Evolutionary conservation across 2,329 filamentous ascomycete species (phyloP).

Genomic region (Furcasterigmium sp.): DNA sequence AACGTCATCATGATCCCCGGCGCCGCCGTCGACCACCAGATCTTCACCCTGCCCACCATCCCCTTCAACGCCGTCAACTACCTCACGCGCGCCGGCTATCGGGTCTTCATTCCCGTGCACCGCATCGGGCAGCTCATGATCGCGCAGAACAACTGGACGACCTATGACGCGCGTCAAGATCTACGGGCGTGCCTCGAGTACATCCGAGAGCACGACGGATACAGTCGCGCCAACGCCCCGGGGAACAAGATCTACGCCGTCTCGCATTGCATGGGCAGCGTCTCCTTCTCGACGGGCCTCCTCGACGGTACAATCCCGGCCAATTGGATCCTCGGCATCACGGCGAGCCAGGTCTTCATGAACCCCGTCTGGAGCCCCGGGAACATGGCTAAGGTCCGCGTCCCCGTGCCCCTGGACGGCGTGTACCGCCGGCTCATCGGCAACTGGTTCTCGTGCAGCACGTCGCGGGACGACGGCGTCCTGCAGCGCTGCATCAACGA

Average conservation of each 20-base stretch:
- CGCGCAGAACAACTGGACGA: constrained; percentile 49
- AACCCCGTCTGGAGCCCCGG: constrained; percentile 52
- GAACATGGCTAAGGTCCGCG: constrained; percentile 52
- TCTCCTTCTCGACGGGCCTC: constrained; percentile 52
- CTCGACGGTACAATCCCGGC: constrained; percentile 56
- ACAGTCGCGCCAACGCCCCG: constrained; percentile 17
- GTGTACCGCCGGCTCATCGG: constrained; percentile 43
- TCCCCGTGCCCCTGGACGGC: constrained; percentile 42
- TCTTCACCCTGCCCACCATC: constrained; percentile 58
- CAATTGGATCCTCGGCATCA: constrained; percentile 52
- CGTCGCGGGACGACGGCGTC: constrained; percentile 37
- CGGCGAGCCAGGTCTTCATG: constrained; percentile 58
- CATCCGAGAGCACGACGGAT: constrained; percentile 34
- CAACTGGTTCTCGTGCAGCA: constrained; percentile 50
- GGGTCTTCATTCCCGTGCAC: constrained; percentile 52
- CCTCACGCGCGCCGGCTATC: constrained; percentile 55
- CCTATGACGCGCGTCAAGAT: constrained; percentile 55
- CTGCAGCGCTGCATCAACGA: constrained; percentile 50
- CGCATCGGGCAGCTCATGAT: constrained; percentile 50
- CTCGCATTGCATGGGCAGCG: constrained; percentile 59
- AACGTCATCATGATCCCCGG: constrained; percentile 59
- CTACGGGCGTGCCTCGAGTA: constrained; percentile 49
- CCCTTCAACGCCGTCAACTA: constrained; percentile 59
- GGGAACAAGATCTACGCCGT: constrained; percentile 48
- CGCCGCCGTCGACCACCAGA: constrained; percentile 57